Evolutionary conservation across 805 yeast genomes (phyloP), one percentile per base, ranked within the genome.

Genomic region (Helenozyma baotianmanensis): DNA sequence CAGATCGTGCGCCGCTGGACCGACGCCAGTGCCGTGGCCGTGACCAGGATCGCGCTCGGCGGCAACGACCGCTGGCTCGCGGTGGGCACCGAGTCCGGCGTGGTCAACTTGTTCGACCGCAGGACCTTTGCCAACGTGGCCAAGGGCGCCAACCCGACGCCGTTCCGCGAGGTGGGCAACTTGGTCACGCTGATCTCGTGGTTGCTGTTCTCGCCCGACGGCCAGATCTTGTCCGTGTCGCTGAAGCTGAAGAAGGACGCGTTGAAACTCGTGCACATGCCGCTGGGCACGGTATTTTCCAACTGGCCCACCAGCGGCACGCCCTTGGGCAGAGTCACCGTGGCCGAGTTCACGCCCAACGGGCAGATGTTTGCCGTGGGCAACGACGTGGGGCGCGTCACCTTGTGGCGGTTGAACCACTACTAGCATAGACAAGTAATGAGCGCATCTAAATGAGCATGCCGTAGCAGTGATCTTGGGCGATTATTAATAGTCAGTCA

Each of bases 221-320:
- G 96, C 2, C 98, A 92, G 58, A 60, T 92, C 12, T 63, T 92
- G 42, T 82, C 87, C 48, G 72, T 89, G 42, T 90, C 96, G 0
- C 83, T 95, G 7, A 72, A 94, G 48, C 87, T 82, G 4, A 78
- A 80, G 62, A 78, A 81, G 48, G 97, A 92, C 58, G 85, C 96
- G 3, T 66, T 92, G 40, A 74, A 89, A 50, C 56, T 92, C 43
- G 89, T 87, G 9, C 97, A 92, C 54, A 60, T 90, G 36, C 96
- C 97, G 14, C 73, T 84, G 16, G 86, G 90, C 43, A 75, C 85
- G 13, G 95, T 86, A 6, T 92, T 80, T 62, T 70, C 80, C 30
- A 92, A 92, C 65, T 92, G 98, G 98, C 99, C 99, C 12, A 92
- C 97, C 2, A 80, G 90, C 32, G 88, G 88, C 5, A 90, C 98